A percentile compares a stretch with the other conserved stretches of the same genome.
These are phyloP conservation scores for Hypomyces rosellus DNA, from an alignment of 2,329 filamentous ascomycete genomes.

Conservation along the genomic window DNA sequence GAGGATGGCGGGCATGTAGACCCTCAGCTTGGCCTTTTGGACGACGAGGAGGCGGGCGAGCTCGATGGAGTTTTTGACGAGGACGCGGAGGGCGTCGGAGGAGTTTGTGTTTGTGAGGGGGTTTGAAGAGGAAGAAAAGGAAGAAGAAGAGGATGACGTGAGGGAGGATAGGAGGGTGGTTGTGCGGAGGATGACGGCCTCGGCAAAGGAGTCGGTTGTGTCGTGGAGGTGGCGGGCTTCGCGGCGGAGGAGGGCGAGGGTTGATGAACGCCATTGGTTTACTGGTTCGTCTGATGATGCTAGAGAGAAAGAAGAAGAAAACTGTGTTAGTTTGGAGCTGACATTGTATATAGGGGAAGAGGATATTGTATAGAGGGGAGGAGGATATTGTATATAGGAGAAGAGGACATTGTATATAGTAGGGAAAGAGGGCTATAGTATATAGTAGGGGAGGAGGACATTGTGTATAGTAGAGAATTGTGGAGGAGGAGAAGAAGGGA, in stretches of 20 bases:
- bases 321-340: no score
- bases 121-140: no score
- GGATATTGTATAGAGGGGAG: no score
- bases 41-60: conserved; percentile 50
- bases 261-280: conserved; percentile 63
- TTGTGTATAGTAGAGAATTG: no score
- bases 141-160: conserved; percentile 28
- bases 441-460: neutral
- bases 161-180: conserved; percentile 46
- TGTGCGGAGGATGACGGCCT: conserved; percentile 39
- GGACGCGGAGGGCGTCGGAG: conserved; percentile 41
- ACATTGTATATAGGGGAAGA: neutral
- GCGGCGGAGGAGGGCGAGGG: conserved; percentile 52
- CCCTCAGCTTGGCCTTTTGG: conserved; percentile 52
- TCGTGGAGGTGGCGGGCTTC: conserved; percentile 42
- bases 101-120: conserved; percentile 25
- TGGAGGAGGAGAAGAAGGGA: conserved; percentile 12
- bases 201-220: conserved; percentile 37
- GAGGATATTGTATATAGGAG: no score
- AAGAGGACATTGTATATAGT: no score
- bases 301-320: neutral
- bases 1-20: conserved; percentile 48
- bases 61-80: conserved; percentile 48
- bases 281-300: conserved; percentile 45
- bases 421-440: no score